A percentile compares a stretch with the other conserved stretches of the same genome.
Evolutionary conservation across 306 rosid species (phyloP).

Genomic region (Datisca glomerata): DNA sequence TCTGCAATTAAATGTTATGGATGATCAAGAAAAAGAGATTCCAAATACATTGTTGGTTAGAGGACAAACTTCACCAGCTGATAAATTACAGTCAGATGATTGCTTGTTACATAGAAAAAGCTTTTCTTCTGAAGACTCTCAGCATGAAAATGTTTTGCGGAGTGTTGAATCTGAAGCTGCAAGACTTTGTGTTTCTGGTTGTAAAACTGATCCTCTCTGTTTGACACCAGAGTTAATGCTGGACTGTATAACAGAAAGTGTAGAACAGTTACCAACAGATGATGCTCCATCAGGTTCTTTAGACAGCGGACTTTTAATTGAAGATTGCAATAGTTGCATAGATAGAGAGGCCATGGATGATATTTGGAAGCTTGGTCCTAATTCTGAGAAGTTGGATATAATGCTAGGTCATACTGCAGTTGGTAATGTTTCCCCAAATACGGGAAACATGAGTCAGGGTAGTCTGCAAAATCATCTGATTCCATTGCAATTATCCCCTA

Average conservation of each 20-base stretch:
- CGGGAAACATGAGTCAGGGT: neutral
- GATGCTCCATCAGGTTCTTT: neutral
- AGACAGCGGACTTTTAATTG: constrained; percentile 4
- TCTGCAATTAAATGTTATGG: no score
- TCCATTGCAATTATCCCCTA: constrained; percentile 1
- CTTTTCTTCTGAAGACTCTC: no score
- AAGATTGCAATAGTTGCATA: constrained; percentile 3
- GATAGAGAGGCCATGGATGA: constrained; percentile 10
- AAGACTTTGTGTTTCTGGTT: constrained; percentile 71
- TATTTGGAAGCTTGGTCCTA: no score
- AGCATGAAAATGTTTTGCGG: no score
- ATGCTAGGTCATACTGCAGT: constrained; percentile 9
- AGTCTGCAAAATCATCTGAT: constrained; percentile 5
- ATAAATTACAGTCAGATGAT: no score
- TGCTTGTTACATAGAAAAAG: no score
- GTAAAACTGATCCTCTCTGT: constrained; percentile 39
- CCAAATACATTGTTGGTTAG: no score
- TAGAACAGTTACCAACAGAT: constrained; percentile 4
- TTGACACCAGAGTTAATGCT: neutral
- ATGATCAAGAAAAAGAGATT: no score
- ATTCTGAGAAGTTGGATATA: constrained; percentile 11
- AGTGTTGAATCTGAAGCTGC: no score
- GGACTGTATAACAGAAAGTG: neutral
- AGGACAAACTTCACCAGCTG: no score
- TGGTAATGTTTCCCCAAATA: constrained; percentile 4